Conservation (phyloP, 129 eudicot genomes). For the Chrysanthemum makinoi region DNA sequence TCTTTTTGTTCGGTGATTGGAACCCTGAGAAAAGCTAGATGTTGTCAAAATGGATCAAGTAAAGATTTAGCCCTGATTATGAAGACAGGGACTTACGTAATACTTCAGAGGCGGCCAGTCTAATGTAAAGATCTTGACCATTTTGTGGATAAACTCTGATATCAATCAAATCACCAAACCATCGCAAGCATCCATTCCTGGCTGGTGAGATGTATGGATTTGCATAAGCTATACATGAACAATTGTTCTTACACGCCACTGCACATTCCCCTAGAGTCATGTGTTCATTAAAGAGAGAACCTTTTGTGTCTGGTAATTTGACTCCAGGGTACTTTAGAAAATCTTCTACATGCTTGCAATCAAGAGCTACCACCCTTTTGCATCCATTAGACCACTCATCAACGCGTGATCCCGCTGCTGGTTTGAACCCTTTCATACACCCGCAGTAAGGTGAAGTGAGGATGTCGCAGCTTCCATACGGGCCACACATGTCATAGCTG, state of each 20-base stretch:
- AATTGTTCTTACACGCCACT: neutral
- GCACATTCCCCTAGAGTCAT: slow-evolving; percentile 12
- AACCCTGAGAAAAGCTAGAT: neutral
- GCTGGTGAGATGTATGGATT: neutral
- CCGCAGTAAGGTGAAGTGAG: slow-evolving; percentile 11
- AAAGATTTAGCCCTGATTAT: neutral
- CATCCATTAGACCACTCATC: slow-evolving; percentile 35
- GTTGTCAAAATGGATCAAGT: neutral
- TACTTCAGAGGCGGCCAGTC: neutral
- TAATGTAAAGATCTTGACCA: slow-evolving; percentile 1
- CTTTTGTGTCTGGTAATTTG: slow-evolving; percentile 4
- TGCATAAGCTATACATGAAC: slow-evolving; percentile 7
- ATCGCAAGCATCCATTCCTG: neutral
- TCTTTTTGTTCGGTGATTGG: neutral
- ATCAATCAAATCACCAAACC: slow-evolving; percentile 17
- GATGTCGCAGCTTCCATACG: slow-evolving; percentile 18
- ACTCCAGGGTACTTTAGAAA: slow-evolving; percentile 19
- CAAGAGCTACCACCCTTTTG: slow-evolving; percentile 8
- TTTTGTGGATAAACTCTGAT: slow-evolving; percentile 3
- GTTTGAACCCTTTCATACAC: slow-evolving; percentile 9
- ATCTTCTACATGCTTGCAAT: slow-evolving; percentile 13
- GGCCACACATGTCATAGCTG: neutral
- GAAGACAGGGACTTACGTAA: neutral
- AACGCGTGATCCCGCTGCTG: neutral
- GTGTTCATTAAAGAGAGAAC: neutral